phyloP scores from a whole-genome alignment of 495 filamentous ascomycete species.

The Acidiella bohemica region DNA sequence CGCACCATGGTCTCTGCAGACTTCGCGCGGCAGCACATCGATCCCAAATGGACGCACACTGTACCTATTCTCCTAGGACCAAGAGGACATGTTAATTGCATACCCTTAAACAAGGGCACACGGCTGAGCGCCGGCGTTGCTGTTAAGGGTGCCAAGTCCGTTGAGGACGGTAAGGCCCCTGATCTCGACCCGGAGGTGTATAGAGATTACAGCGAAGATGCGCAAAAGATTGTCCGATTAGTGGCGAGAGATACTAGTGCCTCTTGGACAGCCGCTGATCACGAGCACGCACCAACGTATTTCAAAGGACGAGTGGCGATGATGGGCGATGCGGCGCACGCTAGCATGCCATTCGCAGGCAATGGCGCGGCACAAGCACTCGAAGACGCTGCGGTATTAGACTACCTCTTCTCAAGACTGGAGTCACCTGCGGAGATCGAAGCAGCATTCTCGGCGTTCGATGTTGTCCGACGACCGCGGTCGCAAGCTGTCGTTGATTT shows the following conservation, averaged over 20 bases:
- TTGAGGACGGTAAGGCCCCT: not conserved
- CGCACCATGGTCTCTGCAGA: constrained; percentile 29
- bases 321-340: constrained; percentile 19
- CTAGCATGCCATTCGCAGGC: constrained; percentile 13
- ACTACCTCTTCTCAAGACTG: constrained; percentile 7
- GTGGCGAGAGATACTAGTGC: constrained; percentile 8
- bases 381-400: constrained; percentile 16
- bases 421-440: constrained; percentile 1
- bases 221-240: constrained; percentile 10
- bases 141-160: constrained; percentile 12
- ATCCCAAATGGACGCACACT: constrained; percentile 11
- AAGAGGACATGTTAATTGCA: constrained; percentile 11
- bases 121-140: constrained; percentile 12
- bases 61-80: constrained; percentile 13
- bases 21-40: constrained; percentile 9
- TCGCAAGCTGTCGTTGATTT: constrained; percentile 12
- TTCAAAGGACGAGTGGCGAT: constrained; percentile 12
- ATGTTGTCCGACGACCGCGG: constrained; percentile 6
- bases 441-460: constrained; percentile 11
- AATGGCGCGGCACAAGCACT: constrained; percentile 18
- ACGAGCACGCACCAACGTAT: constrained; percentile 12
- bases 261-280: constrained; percentile 15
- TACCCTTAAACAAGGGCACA: constrained; percentile 12
- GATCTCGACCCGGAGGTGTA: constrained; percentile 9
- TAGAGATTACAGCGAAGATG: constrained; percentile 16